Evolutionary conservation across 1,139 yeast genomes (phyloP).

Genomic region (Torulaspora pretoriensis): DNA sequence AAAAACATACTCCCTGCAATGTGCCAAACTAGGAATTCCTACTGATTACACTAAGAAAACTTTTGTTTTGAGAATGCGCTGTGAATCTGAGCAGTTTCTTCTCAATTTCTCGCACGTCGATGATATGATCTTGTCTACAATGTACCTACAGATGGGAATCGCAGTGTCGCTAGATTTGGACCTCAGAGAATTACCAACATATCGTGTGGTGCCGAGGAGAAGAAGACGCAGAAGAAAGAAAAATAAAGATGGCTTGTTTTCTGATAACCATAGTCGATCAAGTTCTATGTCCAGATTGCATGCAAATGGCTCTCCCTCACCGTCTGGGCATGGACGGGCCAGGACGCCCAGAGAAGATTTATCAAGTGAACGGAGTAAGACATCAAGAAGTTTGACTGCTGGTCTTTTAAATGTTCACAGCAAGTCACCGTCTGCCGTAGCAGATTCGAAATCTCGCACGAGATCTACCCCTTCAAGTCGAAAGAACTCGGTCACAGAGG

Average conservation of each 20-base stretch:
- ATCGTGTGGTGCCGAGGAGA: slow-evolving; percentile 71
- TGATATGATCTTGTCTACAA: slow-evolving; percentile 64
- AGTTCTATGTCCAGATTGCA: slow-evolving; percentile 6
- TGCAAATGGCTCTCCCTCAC: slow-evolving; percentile 1
- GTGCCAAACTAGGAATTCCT: slow-evolving; percentile 66
- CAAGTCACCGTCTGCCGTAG: slow-evolving; percentile 3
- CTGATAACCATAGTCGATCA: slow-evolving; percentile 22
- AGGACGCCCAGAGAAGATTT: slow-evolving; percentile 2
- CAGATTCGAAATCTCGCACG: background rate
- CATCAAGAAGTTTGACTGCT: slow-evolving; percentile 14
- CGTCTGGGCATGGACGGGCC: slow-evolving; percentile 1
- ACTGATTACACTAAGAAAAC: slow-evolving; percentile 49
- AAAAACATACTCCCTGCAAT: slow-evolving; percentile 63
- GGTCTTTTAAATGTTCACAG: slow-evolving; percentile 9
- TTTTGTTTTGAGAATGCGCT: slow-evolving; percentile 53
- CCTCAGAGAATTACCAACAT: slow-evolving; percentile 57
- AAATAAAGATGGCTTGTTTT: slow-evolving; percentile 17
- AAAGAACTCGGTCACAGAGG: slow-evolving; percentile 7
- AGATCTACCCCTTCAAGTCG: slow-evolving; percentile 8
- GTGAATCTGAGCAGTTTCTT: slow-evolving; percentile 66
- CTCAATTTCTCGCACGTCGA: slow-evolving; percentile 52
- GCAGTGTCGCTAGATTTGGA: slow-evolving; percentile 61
- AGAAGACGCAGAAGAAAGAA: slow-evolving; percentile 41
- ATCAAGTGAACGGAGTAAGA: slow-evolving; percentile 3
- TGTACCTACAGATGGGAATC: slow-evolving; percentile 54